Conservation (phyloP, 2,329 filamentous ascomycete species). For the Aspergillus felis region DNA sequence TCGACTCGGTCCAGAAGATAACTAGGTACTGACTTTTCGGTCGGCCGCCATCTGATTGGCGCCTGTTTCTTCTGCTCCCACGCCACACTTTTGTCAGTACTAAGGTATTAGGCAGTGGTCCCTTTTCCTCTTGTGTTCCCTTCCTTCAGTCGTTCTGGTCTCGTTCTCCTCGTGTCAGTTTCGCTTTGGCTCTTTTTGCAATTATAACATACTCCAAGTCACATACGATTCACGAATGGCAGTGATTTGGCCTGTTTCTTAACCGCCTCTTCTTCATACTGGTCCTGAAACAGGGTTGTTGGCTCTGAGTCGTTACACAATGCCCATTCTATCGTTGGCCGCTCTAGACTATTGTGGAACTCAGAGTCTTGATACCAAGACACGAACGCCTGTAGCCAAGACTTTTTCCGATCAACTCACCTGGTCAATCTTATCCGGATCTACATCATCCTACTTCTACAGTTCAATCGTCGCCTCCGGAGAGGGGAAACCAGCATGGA, state of each 20-base stretch:
- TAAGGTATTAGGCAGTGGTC: not conserved
- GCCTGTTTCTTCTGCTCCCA: not conserved
- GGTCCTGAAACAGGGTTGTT: not conserved
- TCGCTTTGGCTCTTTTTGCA: not conserved
- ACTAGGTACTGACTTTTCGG: not conserved
- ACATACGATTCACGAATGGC: not conserved
- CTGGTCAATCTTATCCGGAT: not conserved
- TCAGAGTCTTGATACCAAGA: not conserved
- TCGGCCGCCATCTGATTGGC: not conserved
- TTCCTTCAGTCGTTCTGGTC: not conserved
- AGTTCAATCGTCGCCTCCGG: not conserved
- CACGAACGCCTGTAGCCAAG: not conserved
- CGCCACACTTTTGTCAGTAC: not conserved
- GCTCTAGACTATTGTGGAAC: not conserved
- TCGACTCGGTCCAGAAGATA: not conserved
- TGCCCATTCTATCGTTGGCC: not conserved
- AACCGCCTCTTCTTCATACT: not conserved
- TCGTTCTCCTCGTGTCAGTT: not conserved
- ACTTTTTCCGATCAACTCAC: not conserved
- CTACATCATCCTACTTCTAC: not conserved
- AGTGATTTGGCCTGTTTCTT: not conserved
- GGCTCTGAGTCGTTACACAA: not conserved
- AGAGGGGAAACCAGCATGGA: not conserved
- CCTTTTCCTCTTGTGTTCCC: not conserved
- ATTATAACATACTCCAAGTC: not conserved